Evolutionary conservation across 805 yeast species (phyloP), one percentile per base, ranked within the genome.

Genomic region (Yueomyces sinensis): DNA sequence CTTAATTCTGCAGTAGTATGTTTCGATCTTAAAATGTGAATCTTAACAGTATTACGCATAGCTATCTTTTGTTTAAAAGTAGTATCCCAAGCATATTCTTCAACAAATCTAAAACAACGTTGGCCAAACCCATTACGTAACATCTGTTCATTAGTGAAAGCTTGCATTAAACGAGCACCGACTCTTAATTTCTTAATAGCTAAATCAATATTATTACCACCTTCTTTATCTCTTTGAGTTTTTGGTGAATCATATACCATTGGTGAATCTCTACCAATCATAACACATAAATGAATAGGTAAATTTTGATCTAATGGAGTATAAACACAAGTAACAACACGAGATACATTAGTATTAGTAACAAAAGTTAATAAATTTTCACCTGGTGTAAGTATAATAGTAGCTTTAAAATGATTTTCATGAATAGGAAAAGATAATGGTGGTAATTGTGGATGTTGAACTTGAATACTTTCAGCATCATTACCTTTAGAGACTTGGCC

Each of bases 121-220:
- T 76, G 71, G 9, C 95, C 93, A 49, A 82, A 71, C 0, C 91
- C 87, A 31, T 72, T 68, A 28, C 77, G 61, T 35, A 74, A 55
- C 94, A 89, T 83, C 50, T 86, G 95, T 45, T 87, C 96, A 45
- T 74, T 76, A 0, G 96, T 87, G 54, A 70, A 86, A 1, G 95
- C 93, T 47, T 83, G 89, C 94, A 83, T 82, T 56, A 87, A 56
- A 45, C 94, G 66, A 4, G 81, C 94, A 3, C 82, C 95, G 40
- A 84, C 72, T 46, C 91, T 72, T 42, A 89, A 52, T 51, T 83
- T 83, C 42, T 62, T 64, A 15, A 81, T 60, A 1, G 95, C 95
- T 4, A 76, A 52, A n/a, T 75, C 75, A 17, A 87, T 45, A 13
- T 65, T 72, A 40, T 82, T 76, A 2, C 76, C 78, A 43, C 82